phyloP scores from a whole-genome alignment of 345 rosid species.

The Kernera saxatilis region DNA sequence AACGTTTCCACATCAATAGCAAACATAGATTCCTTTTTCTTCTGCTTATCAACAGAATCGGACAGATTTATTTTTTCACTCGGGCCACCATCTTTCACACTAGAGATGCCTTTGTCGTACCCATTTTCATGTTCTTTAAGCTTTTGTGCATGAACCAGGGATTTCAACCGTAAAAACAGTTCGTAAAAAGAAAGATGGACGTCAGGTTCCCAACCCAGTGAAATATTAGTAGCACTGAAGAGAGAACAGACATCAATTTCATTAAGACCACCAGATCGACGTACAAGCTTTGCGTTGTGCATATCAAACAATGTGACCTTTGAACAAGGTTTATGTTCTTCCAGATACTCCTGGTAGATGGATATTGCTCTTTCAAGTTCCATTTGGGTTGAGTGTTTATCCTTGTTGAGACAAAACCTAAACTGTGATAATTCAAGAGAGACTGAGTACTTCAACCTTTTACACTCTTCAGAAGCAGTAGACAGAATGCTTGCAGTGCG shows the following conservation, averaged over 20 bases:
- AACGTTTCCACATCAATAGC: constrained; percentile 89
- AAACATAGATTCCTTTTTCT: constrained; percentile 87
- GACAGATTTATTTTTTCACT: constrained; percentile 40
- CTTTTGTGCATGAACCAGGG: constrained; percentile 52
- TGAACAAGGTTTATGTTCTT: constrained; percentile 49
- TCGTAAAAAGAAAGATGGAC: constrained; percentile 73
- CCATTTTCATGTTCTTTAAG: constrained; percentile 40
- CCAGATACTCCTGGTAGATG: constrained; percentile 67
- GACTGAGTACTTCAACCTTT: constrained; percentile 61
- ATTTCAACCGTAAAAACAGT: constrained; percentile 61
- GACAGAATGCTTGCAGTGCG: constrained; percentile 70
- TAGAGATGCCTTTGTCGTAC: constrained; percentile 32
- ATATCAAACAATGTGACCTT: constrained; percentile 66
- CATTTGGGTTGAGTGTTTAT: constrained; percentile 75
- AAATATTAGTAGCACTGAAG: constrained; percentile 86
- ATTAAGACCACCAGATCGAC: constrained; percentile 84
- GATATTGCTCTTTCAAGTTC: constrained; percentile 89
- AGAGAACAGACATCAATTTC: constrained; percentile 85
- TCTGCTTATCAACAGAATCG: constrained; percentile 46
- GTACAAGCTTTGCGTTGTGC: constrained; percentile 83
- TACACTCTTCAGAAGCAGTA: constrained; percentile 43
- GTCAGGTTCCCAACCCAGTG: constrained; percentile 93
- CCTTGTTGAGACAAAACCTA: constrained; percentile 71
- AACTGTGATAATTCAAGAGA: constrained; percentile 78
- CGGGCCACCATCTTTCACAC: constrained; percentile 37